A percentile compares a stretch with the other conserved stretches of the same genome.
These are phyloP conservation scores for Spiraea crenata DNA, from an alignment of 331 rosid genomes.

Conservation along the genomic window DNA sequence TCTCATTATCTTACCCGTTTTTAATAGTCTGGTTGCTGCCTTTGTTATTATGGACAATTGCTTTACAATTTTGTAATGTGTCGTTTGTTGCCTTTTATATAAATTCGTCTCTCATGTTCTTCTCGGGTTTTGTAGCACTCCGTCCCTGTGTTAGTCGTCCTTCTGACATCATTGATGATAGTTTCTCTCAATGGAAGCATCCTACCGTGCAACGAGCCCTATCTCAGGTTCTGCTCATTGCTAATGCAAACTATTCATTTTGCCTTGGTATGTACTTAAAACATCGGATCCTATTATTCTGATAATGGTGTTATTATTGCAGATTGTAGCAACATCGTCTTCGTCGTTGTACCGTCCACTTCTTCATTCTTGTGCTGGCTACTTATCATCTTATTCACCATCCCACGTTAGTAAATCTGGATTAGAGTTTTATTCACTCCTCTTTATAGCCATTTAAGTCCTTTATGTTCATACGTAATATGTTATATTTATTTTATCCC, in stretches of 20 bases:
- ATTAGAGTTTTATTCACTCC: background rate
- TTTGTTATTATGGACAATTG: background rate
- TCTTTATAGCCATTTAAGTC: constrained; percentile 5
- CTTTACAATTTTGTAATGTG: background rate
- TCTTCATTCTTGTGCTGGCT: constrained; percentile 88
- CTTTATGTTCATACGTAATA: constrained; percentile 9
- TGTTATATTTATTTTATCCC: no score
- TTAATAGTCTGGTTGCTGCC: background rate
- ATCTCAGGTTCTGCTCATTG: constrained; percentile 61
- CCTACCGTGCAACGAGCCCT: constrained; percentile 80
- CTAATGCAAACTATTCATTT: constrained; percentile 4
- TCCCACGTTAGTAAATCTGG: constrained; percentile 70
- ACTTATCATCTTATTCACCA: constrained; percentile 80
- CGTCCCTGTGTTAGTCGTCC: constrained; percentile 77
- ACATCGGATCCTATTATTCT: constrained; percentile 19
- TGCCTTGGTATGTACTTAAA: constrained; percentile 10
- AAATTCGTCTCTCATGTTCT: constrained; percentile 14
- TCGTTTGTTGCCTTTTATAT: background rate
- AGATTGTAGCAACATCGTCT: constrained; percentile 72
- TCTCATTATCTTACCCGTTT: background rate
- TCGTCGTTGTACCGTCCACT: constrained; percentile 64
- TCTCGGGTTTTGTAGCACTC: constrained; percentile 54
- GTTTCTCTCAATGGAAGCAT: constrained; percentile 81
- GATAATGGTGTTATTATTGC: constrained; percentile 39
- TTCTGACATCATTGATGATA: constrained; percentile 63